Conservation (phyloP, 176 grass and related monocot genomes). For the Guadua angustifolia region DNA sequence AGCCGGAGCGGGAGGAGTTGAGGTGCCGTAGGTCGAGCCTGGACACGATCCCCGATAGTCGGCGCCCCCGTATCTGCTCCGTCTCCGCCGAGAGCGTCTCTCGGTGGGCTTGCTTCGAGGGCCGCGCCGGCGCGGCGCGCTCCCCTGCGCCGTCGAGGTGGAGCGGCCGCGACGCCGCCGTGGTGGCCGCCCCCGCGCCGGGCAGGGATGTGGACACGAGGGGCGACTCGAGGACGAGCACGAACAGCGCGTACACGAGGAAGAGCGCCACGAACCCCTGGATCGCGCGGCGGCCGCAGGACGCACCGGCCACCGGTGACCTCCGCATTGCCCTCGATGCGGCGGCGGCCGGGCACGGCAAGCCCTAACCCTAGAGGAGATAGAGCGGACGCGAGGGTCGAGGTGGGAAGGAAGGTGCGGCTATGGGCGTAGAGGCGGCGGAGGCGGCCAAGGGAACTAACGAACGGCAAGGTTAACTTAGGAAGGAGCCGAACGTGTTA, state of each 20-base stretch:
- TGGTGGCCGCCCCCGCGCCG: not conserved
- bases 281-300: constrained; percentile 48
- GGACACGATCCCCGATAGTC: constrained; percentile 53
- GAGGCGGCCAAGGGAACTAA: constrained; percentile 10
- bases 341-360: not conserved
- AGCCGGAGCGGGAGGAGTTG: constrained; percentile 55
- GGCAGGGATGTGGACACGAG: constrained; percentile 43
- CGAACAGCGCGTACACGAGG: constrained; percentile 51
- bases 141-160: constrained; percentile 34
- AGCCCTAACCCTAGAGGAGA: constrained; percentile 61
- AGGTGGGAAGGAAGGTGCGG: not conserved
- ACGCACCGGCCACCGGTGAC: constrained; percentile 29
- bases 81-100: constrained; percentile 43
- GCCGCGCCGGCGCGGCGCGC: constrained; percentile 41
- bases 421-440: constrained; percentile 40
- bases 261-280: constrained; percentile 55
- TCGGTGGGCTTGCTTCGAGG: constrained; percentile 42
- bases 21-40: constrained; percentile 62
- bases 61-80: not conserved
- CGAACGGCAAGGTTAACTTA: not conserved
- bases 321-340: constrained; percentile 59
- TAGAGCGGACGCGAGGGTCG: not conserved
- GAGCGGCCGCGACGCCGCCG: constrained; percentile 15
- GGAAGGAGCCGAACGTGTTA: constrained; percentile 11
- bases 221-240: constrained; percentile 56